These are phyloP conservation scores for Trichoderma parareesei DNA, from an alignment of 495 filamentous ascomycete species.

Conservation along the genomic window DNA sequence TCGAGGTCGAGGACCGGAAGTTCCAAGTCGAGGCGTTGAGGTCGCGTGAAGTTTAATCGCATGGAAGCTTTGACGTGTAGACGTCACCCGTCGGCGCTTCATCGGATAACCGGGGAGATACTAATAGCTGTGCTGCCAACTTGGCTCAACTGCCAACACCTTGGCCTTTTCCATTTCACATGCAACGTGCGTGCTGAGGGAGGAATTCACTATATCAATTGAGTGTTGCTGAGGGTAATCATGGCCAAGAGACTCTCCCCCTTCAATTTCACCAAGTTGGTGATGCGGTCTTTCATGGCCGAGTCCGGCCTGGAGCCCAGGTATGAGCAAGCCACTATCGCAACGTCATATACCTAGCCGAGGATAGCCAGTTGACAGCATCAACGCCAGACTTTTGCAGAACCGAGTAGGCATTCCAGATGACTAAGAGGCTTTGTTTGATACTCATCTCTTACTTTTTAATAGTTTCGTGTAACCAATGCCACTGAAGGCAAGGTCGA, in stretches of 20 bases:
- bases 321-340: constrained; percentile 32
- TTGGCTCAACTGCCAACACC: too few species aligned
- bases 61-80: background rate
- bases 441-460: background rate
- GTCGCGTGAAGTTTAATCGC: background rate
- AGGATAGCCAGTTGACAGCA: background rate
- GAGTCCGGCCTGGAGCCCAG: constrained; percentile 82
- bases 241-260: constrained; percentile 10
- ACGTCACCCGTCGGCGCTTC: background rate
- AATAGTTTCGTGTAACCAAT: constrained; percentile 65
- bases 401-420: background rate
- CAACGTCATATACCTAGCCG: background rate
- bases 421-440: background rate
- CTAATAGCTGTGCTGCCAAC: background rate
- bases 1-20: background rate
- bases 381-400: background rate
- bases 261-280: constrained; percentile 5
- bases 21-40: background rate
- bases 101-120: background rate
- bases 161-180: too few species aligned
- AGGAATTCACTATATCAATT: background rate
- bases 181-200: too few species aligned
- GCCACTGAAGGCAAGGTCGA: constrained; percentile 72
- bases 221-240: background rate
- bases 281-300: constrained; percentile 66